These are phyloP conservation scores for Amanita jacksonii DNA, from an alignment of 768 basidiomycete species.

Conservation along the genomic window DNA sequence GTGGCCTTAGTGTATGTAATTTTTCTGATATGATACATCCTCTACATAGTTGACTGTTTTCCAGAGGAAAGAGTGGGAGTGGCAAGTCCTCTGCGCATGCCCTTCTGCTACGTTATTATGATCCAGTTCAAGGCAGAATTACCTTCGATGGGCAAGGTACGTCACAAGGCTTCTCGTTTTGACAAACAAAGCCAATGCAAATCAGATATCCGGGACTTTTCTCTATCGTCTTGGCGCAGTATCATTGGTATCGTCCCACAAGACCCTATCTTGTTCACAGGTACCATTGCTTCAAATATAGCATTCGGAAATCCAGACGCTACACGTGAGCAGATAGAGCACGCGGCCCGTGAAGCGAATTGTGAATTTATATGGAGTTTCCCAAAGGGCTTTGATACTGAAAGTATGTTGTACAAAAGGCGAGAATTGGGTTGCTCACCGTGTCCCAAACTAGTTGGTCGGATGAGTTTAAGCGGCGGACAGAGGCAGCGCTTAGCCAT, in stretches of 20 bases:
- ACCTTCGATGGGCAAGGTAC: slow-evolving; percentile 81
- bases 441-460: slow-evolving; percentile 38
- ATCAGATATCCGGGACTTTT: slow-evolving; percentile 81
- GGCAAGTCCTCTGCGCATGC: slow-evolving; percentile 92
- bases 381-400: slow-evolving; percentile 89
- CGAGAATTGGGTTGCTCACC: too few relatives aligned
- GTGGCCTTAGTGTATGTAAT: slow-evolving; percentile 83
- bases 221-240: slow-evolving; percentile 76
- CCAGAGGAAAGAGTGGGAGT: slow-evolving; percentile 83
- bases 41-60: slow-evolving; percentile 4
- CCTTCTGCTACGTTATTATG: slow-evolving; percentile 81
- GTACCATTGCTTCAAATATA: slow-evolving; percentile 92
- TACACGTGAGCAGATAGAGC: slow-evolving; percentile 76
- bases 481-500: slow-evolving; percentile 78
- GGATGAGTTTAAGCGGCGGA: slow-evolving; percentile 65
- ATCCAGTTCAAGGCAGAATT: slow-evolving; percentile 73
- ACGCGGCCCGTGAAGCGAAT: slow-evolving; percentile 84
- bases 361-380: slow-evolving; percentile 95
- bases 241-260: slow-evolving; percentile 94
- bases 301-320: slow-evolving; percentile 74
- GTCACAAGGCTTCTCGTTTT: slow-evolving; percentile 10
- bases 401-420: too few relatives aligned
- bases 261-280: slow-evolving; percentile 85
- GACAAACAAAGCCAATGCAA: neutral
- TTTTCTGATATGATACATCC: neutral